Evolutionary conservation across 768 basidiomycete species (phyloP).

Genomic region (Collybia nuda): DNA sequence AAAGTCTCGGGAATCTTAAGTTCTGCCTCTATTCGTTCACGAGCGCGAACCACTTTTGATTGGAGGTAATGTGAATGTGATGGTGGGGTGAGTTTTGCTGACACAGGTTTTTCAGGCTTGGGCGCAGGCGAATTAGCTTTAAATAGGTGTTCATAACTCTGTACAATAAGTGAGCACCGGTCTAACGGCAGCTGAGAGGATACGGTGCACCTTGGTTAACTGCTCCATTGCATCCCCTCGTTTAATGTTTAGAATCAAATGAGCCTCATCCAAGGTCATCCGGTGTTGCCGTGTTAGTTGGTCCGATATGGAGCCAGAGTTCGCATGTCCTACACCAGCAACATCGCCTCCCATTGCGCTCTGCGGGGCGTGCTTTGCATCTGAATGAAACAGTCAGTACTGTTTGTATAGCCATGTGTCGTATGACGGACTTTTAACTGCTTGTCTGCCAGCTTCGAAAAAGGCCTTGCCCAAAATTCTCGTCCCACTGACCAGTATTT

Average conservation of each 20-base stretch:
- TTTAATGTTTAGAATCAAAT: constrained; percentile 87
- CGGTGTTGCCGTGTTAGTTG: constrained; percentile 80
- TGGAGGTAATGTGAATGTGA: constrained; percentile 89
- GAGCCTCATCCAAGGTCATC: constrained; percentile 96
- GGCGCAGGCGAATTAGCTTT: constrained; percentile 81
- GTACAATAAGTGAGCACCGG: constrained; percentile 8
- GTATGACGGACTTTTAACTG: constrained; percentile 77
- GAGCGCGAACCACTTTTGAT: constrained; percentile 94
- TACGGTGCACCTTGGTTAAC: constrained; percentile 63
- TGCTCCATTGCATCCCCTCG: constrained; percentile 66
- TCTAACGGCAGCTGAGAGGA: not conserved
- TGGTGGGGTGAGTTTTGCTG: constrained; percentile 44
- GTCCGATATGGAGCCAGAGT: constrained; percentile 74
- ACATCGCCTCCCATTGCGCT: constrained; percentile 66
- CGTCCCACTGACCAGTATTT: constrained; percentile 74
- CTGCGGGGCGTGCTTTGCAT: constrained; percentile 82
- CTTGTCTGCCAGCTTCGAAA: constrained; percentile 86
- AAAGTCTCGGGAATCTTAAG: constrained; percentile 27
- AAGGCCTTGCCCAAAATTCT: constrained; percentile 92
- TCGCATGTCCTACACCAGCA: constrained; percentile 74
- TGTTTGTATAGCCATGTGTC: not conserved
- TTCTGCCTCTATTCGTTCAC: constrained; percentile 95
- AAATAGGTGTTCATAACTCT: constrained; percentile 95
- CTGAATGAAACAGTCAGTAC: constrained; percentile 34
- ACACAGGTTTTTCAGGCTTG: constrained; percentile 44